Evolutionary conservation across 2,329 filamentous ascomycete genomes (phyloP).

Genomic region (Aspergillus piperis): DNA sequence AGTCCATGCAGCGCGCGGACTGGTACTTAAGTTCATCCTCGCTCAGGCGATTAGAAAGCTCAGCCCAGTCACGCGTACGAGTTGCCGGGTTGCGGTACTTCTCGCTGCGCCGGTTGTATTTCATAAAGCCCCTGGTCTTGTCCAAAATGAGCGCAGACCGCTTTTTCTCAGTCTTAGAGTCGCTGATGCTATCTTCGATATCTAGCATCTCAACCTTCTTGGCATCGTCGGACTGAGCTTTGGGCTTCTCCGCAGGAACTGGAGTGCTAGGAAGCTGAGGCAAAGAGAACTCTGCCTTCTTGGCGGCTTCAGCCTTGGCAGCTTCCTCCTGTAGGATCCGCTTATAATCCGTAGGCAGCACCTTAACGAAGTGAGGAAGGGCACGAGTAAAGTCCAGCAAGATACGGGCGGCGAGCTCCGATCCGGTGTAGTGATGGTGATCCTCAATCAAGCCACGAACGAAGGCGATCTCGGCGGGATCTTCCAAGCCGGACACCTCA

Average conservation of each 20-base stretch:
- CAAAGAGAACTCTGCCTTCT: conserved; percentile 79
- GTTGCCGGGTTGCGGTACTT: conserved; percentile 87
- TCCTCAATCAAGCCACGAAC: conserved; percentile 91
- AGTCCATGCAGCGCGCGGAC: conserved; percentile 97
- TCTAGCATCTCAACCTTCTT: conserved; percentile 74
- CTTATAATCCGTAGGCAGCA: conserved; percentile 95
- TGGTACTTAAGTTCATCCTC: conserved; percentile 98
- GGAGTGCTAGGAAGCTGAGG: conserved; percentile 68
- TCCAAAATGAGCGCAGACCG: conserved; percentile 90
- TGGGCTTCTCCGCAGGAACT: conserved; percentile 55
- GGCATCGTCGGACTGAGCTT: conserved; percentile 59
- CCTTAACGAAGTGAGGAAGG: conserved; percentile 86
- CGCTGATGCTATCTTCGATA: conserved; percentile 87
- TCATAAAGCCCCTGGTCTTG: conserved; percentile 97
- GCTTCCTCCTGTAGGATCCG: conserved; percentile 84
- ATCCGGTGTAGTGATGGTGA: conserved; percentile 96
- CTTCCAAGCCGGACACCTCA: conserved; percentile 79
- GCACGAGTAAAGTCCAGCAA: conserved; percentile 94
- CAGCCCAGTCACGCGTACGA: conserved; percentile 88
- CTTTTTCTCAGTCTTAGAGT: conserved; percentile 83
- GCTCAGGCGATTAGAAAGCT: conserved; percentile 81
- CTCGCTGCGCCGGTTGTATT: conserved; percentile 87
- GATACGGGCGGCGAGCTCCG: conserved; percentile 88
- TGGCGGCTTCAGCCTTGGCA: conserved; percentile 79
- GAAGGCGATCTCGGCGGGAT: conserved; percentile 85